Evolutionary conservation across 1,284 basidiomycete species (phyloP), one percentile per base, ranked within the genome.

Genomic region (Melampsora larici-populina): DNA sequence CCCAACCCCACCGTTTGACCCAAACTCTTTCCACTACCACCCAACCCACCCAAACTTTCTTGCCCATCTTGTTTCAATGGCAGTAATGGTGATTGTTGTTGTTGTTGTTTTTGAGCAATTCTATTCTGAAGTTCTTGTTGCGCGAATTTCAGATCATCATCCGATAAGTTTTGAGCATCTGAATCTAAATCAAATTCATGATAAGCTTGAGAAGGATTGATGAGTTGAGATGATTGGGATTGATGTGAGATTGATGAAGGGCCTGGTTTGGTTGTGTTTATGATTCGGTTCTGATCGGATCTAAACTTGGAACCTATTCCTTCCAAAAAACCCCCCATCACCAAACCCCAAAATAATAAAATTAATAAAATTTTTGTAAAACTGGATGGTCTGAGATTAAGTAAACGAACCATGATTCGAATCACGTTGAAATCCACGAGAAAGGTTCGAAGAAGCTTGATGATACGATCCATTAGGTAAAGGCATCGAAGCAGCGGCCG

Each of bases 211-310:
- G 9, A 15, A 17, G 43, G 43, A 46, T 46, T 9, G 15, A 46
- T 46, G 43, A 46, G 9, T 15, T 46, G 43, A 15, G 43, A 11
- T 1, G 43, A 46, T 46, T 46, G 43, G 15, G 70, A 60, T 72
- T 72, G 70, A n/a, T 72, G 70, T 33, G 70, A 72, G 3, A 72
- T 43, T 13, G 70, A n/a, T 13, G 70, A 72, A 4, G 70, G 70
- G 26, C 70, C 70, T 21, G 70, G 70, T 9, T 40, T 58, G 11
- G 70, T 55, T 0, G 70, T 40, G 29, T 72, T 40, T 24, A 60
- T 72, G 15, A 3, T 17, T n/a, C 2, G 29, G 40, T 51, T 26
- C n/a, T 13, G 26, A 29, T 5, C 18, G 46, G 33, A 21, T 31
- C 15, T 21, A 29, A 31, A 60, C 26, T 24, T 70, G 1, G 9